Evolutionary conservation across 345 rosid genomes (phyloP), one percentile per base, ranked within the genome.

Genomic region (Euphorbia pulcherrima): DNA sequence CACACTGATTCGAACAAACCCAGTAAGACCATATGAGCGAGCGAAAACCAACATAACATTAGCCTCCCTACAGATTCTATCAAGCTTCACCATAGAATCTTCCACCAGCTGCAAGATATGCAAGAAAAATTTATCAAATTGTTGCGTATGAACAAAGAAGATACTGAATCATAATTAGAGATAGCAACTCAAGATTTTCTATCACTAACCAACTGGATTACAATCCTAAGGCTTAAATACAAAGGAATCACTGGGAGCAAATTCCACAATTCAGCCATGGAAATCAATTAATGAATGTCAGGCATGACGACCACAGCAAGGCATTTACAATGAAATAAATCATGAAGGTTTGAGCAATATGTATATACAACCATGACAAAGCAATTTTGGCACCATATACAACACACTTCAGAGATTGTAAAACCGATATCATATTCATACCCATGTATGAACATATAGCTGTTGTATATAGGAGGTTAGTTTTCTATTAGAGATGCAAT

Each of bases 1-100:
- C 65, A 89, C 86, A 83, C 96, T 85, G 74, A 86, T 78, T 53
- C 96, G 89, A 74, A 89, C 92, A 78, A 89, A 72, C 63, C 99
- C 99, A 63, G 90, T 78, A 79, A 94, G 92, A 71, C 97, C 99
- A 71, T 94, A 94, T 29, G 97, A 88, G 68, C 99, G 97, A 68
- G 90, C 97, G 80, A 94, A 87, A 68, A 91, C 81, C 87, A 94
- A 76, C 90, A 79, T 83, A 56, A 91, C 96, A 69, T 89, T 83
- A 39, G 90, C 92, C 71, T 88, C 92, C 79, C 95, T 68, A 67
- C 99, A 94, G 41, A 91, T 89, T 68, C 74, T 85, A 69, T 91
- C 97, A 63, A 94, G 97, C 81, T 86, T 88, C 65, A 88, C 53
- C 97, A 89, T 89, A 27, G 87, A 84, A 44, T 83, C 89, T 79